These are phyloP conservation scores for Yamadazyma paraphyllophila DNA, from an alignment of 805 yeast genomes.

Conservation along the genomic window DNA sequence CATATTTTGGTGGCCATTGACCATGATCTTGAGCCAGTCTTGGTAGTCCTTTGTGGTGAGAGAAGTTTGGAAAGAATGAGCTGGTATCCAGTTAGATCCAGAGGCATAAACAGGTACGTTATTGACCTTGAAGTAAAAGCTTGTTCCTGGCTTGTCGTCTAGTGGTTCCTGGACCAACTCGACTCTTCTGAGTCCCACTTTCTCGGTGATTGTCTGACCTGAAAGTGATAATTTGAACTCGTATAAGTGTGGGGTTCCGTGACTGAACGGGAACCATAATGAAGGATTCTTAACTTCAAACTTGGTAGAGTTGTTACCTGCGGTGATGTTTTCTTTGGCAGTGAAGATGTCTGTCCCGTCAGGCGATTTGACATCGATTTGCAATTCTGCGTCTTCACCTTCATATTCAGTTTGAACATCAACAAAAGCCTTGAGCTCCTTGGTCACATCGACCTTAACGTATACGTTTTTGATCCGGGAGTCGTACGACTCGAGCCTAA, in stretches of 20 bases:
- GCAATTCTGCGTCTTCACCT: not conserved
- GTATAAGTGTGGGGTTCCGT: slow-evolving; percentile 38
- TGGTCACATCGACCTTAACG: slow-evolving; percentile 15
- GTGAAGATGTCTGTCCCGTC: slow-evolving; percentile 9
- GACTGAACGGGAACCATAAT: slow-evolving; percentile 42
- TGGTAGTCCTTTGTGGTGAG: slow-evolving; percentile 35
- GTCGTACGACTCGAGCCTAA: slow-evolving; percentile 24
- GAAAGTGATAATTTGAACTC: slow-evolving; percentile 17
- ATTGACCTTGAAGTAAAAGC: slow-evolving; percentile 45
- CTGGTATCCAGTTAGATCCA: slow-evolving; percentile 53
- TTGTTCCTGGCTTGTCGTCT: slow-evolving; percentile 30
- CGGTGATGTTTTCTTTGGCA: not conserved
- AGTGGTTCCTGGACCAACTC: slow-evolving; percentile 37
- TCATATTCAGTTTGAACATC: slow-evolving; percentile 13
- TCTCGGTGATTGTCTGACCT: slow-evolving; percentile 15
- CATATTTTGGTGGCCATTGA: slow-evolving; percentile 43
- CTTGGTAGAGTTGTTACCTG: slow-evolving; percentile 8
- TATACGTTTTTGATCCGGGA: slow-evolving; percentile 17
- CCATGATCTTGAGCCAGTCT: slow-evolving; percentile 33
- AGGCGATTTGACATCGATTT: slow-evolving; percentile 15
- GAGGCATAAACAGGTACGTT: slow-evolving; percentile 34
- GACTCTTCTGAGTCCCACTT: slow-evolving; percentile 40
- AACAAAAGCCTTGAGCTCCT: slow-evolving; percentile 9
- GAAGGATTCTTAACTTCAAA: slow-evolving; percentile 24
- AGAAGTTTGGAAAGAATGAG: slow-evolving; percentile 37